Base-by-base conservation (phyloP, 805 yeast species). In the Metschnikowia lunata region DNA sequence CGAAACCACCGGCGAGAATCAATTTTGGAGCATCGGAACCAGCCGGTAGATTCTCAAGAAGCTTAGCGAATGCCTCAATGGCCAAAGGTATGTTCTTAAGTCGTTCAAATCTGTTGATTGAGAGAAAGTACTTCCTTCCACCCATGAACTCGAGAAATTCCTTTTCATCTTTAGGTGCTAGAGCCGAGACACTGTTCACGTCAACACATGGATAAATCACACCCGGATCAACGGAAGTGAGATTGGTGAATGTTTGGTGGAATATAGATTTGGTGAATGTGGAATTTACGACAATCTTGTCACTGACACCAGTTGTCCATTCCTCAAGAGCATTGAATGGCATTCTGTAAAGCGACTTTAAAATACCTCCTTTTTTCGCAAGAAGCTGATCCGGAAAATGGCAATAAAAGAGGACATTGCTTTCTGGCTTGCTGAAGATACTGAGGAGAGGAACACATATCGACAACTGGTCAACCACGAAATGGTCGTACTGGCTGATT, bases 381-480 rank as follows among this genome's bases (percentile, higher is more conserved):
- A 91, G 67, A 39, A 84, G 70, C 58, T 85, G 84, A 63, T 93
- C 99, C 0, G 99, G 99, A 63, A 91, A 91, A 68, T 93, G 99
- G 58, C 99, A 90, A 63, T 93, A 93, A 60, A 91, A 93, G 40
- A 93, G 65, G 3, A 86, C 74, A 40, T 78, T 78, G 1, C 84
- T 61, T 7, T 64, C 43, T 1, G 53, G 62, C 43, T 42, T 50
- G 49, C 67, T 71, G 60, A 62, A 78, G 47, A 64, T 60, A 51
- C 57, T 80, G 15, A 93, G 55, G 12, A 90, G 51, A 6, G 98
- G 98, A 5, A 88, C 70, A 52, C 95, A 82, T 46, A 88, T 82
- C 2, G 96, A 81, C 45, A 93, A 73, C 62, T 91, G 97, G 66
- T 93, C 99, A 29, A 93, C 82, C 29, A 93, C 75, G 50, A 85